Conservation (phyloP, 2,329 filamentous ascomycete species). For the Phyllosticta paracitricarpa region DNA sequence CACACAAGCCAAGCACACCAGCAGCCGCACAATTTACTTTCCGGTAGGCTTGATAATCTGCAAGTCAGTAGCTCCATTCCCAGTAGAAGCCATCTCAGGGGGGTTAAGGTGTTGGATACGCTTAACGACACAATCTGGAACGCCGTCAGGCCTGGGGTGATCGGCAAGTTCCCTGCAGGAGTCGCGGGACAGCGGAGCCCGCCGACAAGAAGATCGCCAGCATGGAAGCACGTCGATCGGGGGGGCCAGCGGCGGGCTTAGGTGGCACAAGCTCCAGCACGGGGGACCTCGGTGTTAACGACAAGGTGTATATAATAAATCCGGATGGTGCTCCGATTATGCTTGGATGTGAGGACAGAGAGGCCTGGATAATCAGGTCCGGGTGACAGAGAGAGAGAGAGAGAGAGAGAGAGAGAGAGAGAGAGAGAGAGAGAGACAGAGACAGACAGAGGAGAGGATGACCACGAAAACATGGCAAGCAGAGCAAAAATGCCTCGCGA, state of each 20-base stretch:
- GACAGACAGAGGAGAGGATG: neutral
- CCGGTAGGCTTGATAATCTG: too few relatives aligned
- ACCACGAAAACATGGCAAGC: neutral
- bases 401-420: too few relatives aligned
- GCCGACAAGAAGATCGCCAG: neutral
- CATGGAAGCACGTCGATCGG: neutral
- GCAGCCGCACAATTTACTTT: too few relatives aligned
- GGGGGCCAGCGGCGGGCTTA: neutral
- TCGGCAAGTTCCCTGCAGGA: neutral
- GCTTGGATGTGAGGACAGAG: neutral
- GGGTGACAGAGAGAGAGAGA: too few relatives aligned
- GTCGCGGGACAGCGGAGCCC: neutral
- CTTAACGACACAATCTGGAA: too few relatives aligned
- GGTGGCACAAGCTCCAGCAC: neutral
- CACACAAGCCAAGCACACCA: too few relatives aligned
- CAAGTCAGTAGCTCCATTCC: too few relatives aligned
- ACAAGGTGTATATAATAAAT: too few relatives aligned
- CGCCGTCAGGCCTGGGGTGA: neutral
- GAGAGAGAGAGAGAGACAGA: too few relatives aligned
- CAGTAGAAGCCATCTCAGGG: too few relatives aligned
- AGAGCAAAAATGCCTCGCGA: too few relatives aligned
- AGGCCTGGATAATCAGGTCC: neutral
- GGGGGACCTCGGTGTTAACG: neutral
- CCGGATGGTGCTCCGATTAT: neutral
- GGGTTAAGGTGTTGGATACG: too few relatives aligned